Conservation (phyloP, 148 eudicot species). For the Heliosperma pusillum region DNA sequence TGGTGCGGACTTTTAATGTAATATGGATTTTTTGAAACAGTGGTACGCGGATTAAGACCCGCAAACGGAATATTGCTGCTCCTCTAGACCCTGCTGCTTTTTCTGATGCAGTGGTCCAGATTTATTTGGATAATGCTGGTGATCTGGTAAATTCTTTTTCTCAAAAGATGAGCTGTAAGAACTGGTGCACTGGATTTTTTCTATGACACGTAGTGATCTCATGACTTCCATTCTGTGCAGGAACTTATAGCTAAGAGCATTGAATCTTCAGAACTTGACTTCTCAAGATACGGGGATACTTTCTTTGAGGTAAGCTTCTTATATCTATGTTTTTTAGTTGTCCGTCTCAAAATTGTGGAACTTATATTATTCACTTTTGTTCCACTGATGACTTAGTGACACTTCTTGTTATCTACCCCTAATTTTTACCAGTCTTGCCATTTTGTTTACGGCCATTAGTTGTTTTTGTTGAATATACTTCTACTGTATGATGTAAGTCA, state of each 20-base stretch:
- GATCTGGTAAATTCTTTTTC: conserved; percentile 59
- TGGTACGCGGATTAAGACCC: conserved; percentile 99
- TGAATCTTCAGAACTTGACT: conserved; percentile 92
- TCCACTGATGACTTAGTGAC: not conserved
- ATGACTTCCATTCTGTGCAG: conserved; percentile 34
- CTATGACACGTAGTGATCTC: not conserved
- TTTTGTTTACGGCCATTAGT: not conserved
- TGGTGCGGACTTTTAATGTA: too few species aligned
- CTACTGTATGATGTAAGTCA: not conserved
- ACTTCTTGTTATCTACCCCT: not conserved
- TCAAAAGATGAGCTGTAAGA: not conserved
- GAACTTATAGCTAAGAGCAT: conserved; percentile 89
- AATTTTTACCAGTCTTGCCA: not conserved
- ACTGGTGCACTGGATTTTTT: not conserved
- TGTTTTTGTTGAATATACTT: not conserved
- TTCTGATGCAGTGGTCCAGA: conserved; percentile 99
- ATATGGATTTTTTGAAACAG: conserved; percentile 35
- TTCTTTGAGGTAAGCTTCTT: conserved; percentile 77
- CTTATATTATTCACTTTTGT: not conserved
- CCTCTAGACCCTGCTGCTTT: conserved; percentile 99
- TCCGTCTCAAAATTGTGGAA: not conserved
- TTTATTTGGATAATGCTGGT: conserved; percentile 99
- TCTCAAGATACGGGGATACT: conserved; percentile 97
- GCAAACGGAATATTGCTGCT: conserved; percentile 99
- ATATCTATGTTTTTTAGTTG: not conserved